Percentiles rank a stretch among this genome's conserved stretches.
These are phyloP conservation scores for Salvia hispanica DNA, from an alignment of 257 asterid genomes.

Conservation along the genomic window DNA sequence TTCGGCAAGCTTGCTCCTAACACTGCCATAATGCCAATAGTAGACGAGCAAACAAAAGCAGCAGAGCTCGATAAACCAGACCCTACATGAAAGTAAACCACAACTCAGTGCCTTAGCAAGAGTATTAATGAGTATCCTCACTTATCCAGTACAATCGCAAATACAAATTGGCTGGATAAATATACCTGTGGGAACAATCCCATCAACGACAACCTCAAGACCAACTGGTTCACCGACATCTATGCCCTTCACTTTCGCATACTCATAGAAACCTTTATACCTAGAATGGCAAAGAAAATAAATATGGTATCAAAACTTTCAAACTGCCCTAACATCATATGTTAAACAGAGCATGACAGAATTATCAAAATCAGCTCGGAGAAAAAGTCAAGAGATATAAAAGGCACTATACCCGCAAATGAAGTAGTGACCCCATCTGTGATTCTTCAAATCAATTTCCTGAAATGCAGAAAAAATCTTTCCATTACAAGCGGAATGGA, in stretches of 20 bases:
- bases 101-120: background rate
- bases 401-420: slow-evolving; percentile 75
- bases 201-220: slow-evolving; percentile 83
- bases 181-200: slow-evolving; percentile 89
- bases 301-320: slow-evolving; percentile 3
- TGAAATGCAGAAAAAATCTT: slow-evolving; percentile 34
- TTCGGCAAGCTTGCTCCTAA: slow-evolving; percentile 63
- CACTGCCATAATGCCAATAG: slow-evolving; percentile 90
- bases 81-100: slow-evolving; percentile 47
- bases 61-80: slow-evolving; percentile 99
- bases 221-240: slow-evolving; percentile 62
- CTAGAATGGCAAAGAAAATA: slow-evolving; percentile 39
- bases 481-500: slow-evolving; percentile 16
- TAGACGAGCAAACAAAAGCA: slow-evolving; percentile 95
- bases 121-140: background rate
- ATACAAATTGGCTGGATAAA: slow-evolving; percentile 11
- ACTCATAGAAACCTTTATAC: slow-evolving; percentile 90
- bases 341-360: background rate
- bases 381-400: slow-evolving; percentile 23
- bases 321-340: slow-evolving; percentile 1
- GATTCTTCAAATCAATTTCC: slow-evolving; percentile 89
- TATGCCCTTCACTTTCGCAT: slow-evolving; percentile 68
- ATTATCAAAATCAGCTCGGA: background rate
- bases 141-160: slow-evolving; percentile 6
- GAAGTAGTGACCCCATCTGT: slow-evolving; percentile 91